Evolutionary conservation across 106 monocot species (phyloP).

Genomic region (Amphibolis antarctica): DNA sequence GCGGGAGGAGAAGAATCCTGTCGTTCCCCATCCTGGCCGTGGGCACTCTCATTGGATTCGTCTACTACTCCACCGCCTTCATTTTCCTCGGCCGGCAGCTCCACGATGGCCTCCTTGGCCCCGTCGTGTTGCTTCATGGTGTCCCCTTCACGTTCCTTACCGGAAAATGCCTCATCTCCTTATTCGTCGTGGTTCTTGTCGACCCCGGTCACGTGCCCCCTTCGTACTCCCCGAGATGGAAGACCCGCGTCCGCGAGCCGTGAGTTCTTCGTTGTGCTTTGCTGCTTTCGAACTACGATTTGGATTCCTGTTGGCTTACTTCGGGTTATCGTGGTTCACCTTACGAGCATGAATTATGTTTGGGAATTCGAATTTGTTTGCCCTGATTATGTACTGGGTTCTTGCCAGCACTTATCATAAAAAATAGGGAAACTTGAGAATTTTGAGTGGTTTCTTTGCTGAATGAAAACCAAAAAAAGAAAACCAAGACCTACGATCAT

Average conservation of each 20-base stretch:
- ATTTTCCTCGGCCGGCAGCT: slow-evolving; percentile 2
- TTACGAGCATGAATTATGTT: too few species aligned
- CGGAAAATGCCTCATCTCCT: slow-evolving; percentile 14
- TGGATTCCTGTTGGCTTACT: not conserved
- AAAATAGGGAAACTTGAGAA: too few species aligned
- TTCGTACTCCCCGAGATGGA: slow-evolving; percentile 11
- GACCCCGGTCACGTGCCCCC: slow-evolving; percentile 17
- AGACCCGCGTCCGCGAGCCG: not conserved
- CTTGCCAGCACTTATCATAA: too few species aligned
- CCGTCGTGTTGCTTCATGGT: not conserved
- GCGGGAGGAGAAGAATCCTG: slow-evolving; percentile 3
- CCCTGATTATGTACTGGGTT: too few species aligned
- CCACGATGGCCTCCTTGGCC: not conserved
- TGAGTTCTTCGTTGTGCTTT: slow-evolving; percentile 1
- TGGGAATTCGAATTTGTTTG: too few species aligned
- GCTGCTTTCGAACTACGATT: not conserved
- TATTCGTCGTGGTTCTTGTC: slow-evolving; percentile 10
- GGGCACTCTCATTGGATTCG: slow-evolving; percentile 4
- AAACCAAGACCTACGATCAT: too few species aligned
- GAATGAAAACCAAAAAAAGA: too few species aligned
- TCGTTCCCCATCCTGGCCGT: slow-evolving; percentile 14
- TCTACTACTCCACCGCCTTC: slow-evolving; percentile 13
- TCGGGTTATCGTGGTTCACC: too few species aligned
- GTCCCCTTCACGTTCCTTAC: slow-evolving; percentile 13
- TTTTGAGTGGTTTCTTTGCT: too few species aligned